These are phyloP conservation scores for Cercophora sp. DNA, from an alignment of 495 filamentous ascomycete genomes.

Conservation along the genomic window DNA sequence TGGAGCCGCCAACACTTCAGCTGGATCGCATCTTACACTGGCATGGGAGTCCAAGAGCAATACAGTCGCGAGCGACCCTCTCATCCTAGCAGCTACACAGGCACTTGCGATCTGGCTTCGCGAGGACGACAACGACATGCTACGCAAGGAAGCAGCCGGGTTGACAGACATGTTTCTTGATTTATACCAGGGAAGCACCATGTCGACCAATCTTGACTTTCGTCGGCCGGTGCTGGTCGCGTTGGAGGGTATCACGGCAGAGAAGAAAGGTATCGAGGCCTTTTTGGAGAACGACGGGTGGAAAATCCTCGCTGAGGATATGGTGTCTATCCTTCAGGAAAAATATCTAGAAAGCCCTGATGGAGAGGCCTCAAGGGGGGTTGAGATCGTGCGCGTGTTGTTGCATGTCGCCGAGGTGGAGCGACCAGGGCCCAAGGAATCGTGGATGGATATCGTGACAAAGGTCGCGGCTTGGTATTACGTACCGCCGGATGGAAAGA, in stretches of 20 bases:
- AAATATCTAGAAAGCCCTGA: too few relatives aligned
- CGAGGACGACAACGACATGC: constrained; percentile 57
- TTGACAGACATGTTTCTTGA: constrained; percentile 56
- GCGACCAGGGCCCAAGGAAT: constrained; percentile 33
- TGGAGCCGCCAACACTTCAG: constrained; percentile 36
- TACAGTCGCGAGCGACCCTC: constrained; percentile 36
- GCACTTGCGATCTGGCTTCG: constrained; percentile 57
- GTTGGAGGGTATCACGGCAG: constrained; percentile 46
- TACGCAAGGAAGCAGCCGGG: constrained; percentile 51
- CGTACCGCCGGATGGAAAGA: constrained; percentile 17
- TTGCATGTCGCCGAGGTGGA: constrained; percentile 43
- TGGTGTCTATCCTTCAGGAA: constrained; percentile 35
- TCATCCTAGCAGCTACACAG: constrained; percentile 50
- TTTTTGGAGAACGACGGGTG: constrained; percentile 48
- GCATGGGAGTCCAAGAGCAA: constrained; percentile 45
- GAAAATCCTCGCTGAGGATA: constrained; percentile 42
- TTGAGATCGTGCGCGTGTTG: constrained; percentile 52
- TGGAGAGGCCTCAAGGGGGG: constrained; percentile 42
- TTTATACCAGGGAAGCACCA: constrained; percentile 41
- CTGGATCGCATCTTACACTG: constrained; percentile 34
- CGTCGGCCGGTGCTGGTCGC: constrained; percentile 49
- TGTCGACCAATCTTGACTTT: constrained; percentile 36
- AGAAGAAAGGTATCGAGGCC: constrained; percentile 39
- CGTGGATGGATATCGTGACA: constrained; percentile 47
- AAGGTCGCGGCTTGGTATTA: constrained; percentile 33